Evolutionary conservation across 305 asterid genomes (phyloP), one percentile per base, ranked within the genome.

Genomic region (Striga hermonthica): DNA sequence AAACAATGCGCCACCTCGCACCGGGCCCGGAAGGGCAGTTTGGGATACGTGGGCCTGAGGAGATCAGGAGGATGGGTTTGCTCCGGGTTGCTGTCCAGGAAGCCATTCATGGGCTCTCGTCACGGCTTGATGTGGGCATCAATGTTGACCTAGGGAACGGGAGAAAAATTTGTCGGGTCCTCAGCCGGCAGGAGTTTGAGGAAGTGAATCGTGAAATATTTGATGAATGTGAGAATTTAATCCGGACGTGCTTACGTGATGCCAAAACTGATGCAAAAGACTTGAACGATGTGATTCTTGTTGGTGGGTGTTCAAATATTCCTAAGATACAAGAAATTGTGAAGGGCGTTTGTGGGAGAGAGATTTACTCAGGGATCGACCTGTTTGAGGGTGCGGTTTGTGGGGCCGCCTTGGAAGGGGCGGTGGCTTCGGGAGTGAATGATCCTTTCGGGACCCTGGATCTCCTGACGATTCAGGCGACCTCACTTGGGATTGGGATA

Each of bases 401-500:
- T 0, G 98, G 98, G 65, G 98, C 98, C 4, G 95, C 98, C 3
- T 69, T 91, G 50, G 97, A 89, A 79, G 97, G 97, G 0, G 98
- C 97, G 0, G 81, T 89, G 12, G 91, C 97, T 36, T 87, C 95
- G 0, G 97, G 97, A 49, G 76, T 80, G 10, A 83, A 74, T 3
- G 98, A 91, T 57, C 95, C 97, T 4, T 87, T 84, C 12, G 98
- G 98, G 44, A 80, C 78, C 73, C 75, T 91, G 62, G 98, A 91
- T 75, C 84, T 91, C n/a, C 62, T 89, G 58, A 89, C 95, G 2
- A 85, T 89, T 36, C 98, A 91, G 77, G 91, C 79, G 58, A 85
- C 92, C 45, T 86, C 98, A 3, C 73, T 75, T 57, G 83, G 89
- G 82, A 76, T 89, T 3, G 98, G 98, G 11, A 75, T 91, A 28